Evolutionary conservation across 2,329 filamentous ascomycete species (phyloP).

Genomic region (Fusarium denticulatum): DNA sequence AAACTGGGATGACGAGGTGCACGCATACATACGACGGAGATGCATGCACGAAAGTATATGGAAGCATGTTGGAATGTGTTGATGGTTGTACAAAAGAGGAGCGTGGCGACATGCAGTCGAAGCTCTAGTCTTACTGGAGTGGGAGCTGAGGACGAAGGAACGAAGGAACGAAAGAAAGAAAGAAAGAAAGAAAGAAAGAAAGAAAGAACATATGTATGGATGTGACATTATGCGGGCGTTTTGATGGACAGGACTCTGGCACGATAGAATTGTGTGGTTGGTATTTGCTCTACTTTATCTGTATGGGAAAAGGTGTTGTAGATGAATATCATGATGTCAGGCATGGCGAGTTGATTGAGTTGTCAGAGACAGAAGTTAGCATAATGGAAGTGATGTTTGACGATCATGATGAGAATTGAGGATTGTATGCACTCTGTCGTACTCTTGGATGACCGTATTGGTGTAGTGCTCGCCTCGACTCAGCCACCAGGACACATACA

Average conservation of each 20-base stretch:
- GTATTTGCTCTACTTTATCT: slow-evolving; percentile 13
- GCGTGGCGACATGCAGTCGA: slow-evolving; percentile 11
- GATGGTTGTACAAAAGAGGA: slow-evolving; percentile 22
- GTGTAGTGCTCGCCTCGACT: slow-evolving; percentile 8
- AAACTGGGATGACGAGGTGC: slow-evolving; percentile 41
- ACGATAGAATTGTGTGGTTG: slow-evolving; percentile 33
- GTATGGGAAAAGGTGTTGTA: slow-evolving; percentile 27
- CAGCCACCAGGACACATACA: slow-evolving; percentile 28
- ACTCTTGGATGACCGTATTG: neutral
- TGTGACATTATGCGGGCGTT: slow-evolving; percentile 30
- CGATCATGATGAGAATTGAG: slow-evolving; percentile 11
- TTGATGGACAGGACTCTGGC: slow-evolving; percentile 29
- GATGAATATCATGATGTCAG: slow-evolving; percentile 33
- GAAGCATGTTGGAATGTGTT: slow-evolving; percentile 4
- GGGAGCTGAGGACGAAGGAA: slow-evolving; percentile 1
- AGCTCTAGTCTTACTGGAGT: slow-evolving; percentile 5
- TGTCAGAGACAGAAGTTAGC: slow-evolving; percentile 9
- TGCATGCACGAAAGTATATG: neutral
- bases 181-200: neutral
- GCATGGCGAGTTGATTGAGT: slow-evolving; percentile 9
- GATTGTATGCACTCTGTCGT: neutral
- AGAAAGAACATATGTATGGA: slow-evolving; percentile 11
- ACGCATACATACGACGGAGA: neutral
- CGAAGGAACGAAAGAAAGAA: neutral
- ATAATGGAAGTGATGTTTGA: slow-evolving; percentile 10